phyloP scores from a whole-genome alignment of 257 asterid species.

The Mentha longifolia region DNA sequence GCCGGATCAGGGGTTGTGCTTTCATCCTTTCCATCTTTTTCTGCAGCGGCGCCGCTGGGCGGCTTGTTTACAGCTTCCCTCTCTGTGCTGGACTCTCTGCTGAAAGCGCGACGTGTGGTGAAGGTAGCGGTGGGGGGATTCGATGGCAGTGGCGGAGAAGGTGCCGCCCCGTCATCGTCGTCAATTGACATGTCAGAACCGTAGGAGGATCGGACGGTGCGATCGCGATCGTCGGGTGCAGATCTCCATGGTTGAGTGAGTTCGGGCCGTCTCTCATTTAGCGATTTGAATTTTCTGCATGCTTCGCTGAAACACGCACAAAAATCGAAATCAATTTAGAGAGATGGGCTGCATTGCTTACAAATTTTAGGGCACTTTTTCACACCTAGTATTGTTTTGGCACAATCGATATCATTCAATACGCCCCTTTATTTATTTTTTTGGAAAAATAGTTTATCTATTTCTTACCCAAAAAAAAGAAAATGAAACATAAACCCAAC shows the following conservation, averaged over 20 bases:
- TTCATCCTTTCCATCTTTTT: conserved; percentile 41
- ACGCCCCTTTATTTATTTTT: neutral
- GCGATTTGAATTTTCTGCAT: conserved; percentile 65
- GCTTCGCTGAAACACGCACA: conserved; percentile 63
- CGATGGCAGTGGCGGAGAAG: conserved; percentile 41
- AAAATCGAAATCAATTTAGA: neutral
- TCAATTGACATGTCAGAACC: conserved; percentile 66
- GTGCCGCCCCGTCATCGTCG: conserved; percentile 43
- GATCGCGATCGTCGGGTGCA: conserved; percentile 53
- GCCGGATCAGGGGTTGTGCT: conserved; percentile 36
- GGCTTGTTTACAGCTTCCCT: conserved; percentile 38
- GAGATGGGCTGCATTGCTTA: neutral
- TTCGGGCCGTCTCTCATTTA: conserved; percentile 65
- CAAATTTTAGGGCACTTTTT: neutral
- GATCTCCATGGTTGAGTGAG: conserved; percentile 57
- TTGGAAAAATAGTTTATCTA: neutral
- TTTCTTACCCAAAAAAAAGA: no score
- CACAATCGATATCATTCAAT: neutral
- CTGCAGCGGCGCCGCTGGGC: conserved; percentile 15
- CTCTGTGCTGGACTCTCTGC: conserved; percentile 44
- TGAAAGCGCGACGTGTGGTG: conserved; percentile 30
- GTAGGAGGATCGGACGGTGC: conserved; percentile 59
- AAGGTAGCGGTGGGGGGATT: conserved; percentile 35
- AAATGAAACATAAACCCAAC: no score
- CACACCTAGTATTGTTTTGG: neutral